phyloP scores from a whole-genome alignment of 2,329 filamentous ascomycete species.

The Davidsoniella eucalypti region DNA sequence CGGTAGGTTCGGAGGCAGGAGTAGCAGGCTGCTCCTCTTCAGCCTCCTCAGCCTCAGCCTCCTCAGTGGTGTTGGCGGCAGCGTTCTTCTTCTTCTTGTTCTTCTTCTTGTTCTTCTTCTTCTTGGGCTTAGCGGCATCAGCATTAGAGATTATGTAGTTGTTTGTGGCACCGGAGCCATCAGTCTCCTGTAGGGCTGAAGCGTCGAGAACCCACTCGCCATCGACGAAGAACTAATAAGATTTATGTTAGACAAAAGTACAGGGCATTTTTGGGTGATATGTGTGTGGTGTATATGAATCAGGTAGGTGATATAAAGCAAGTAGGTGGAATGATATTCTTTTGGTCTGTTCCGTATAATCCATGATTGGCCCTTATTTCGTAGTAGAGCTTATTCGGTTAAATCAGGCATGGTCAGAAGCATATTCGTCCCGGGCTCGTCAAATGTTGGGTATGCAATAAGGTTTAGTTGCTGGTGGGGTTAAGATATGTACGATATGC shows the following conservation, averaged over 20 bases:
- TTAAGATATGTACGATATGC: too few relatives aligned
- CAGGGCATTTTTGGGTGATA: background rate
- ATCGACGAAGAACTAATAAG: conserved; percentile 76
- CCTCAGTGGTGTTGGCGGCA: conserved; percentile 6
- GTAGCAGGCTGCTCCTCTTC: conserved; percentile 13
- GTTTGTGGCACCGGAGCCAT: conserved; percentile 74
- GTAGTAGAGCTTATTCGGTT: too few relatives aligned
- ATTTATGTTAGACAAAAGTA: conserved; percentile 1
- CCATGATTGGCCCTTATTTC: too few relatives aligned
- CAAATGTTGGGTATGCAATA: too few relatives aligned
- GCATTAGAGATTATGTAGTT: conserved; percentile 58
- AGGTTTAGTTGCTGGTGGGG: too few relatives aligned
- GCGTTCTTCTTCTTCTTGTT: conserved; percentile 17
- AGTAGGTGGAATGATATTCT: too few relatives aligned
- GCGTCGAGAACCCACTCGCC: conserved; percentile 76
- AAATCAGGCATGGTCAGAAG: too few relatives aligned
- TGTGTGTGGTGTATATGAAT: background rate
- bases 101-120: conserved; percentile 26
- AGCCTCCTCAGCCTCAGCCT: conserved; percentile 2
- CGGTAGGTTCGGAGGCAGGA: conserved; percentile 1
- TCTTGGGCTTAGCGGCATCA: conserved; percentile 31
- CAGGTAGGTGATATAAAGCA: too few relatives aligned
- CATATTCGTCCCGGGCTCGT: too few relatives aligned
- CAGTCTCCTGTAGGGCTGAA: conserved; percentile 64
- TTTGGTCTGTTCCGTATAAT: too few relatives aligned